Evolutionary conservation across 345 rosid species (phyloP), one percentile per base, ranked within the genome.

Genomic region (Salix dunnii): DNA sequence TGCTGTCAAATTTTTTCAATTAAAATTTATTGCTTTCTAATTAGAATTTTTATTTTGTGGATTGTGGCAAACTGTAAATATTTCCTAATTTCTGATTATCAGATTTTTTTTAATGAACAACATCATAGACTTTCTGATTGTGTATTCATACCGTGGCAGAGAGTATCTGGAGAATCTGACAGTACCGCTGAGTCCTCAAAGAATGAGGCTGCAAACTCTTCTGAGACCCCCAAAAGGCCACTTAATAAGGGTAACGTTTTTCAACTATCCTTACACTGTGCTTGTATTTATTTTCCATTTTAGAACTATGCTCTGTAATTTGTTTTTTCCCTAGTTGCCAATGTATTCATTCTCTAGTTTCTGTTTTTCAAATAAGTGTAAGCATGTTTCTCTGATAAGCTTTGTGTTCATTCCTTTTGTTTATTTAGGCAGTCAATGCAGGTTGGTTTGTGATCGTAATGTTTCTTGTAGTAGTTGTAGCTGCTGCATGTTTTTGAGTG

Each of bases 211-310:
- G 84, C 71, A 69, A 92, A 84, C 70, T 74, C 87, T 74, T 87
- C 91, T 74, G 88, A 86, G 79, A 88, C 77, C 82, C 67, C 85
- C 71, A 86, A 84, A 82, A 86, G 78, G 58, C 92, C 87, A 5
- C 88, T 93, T 60, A 89, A 81, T 82, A 94, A 88, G 89, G 99
- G 99, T 91, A 82, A 80, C 67, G 27, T 80, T 28, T 77, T 36
- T 28, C 17, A 9, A 73, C 61, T 33, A 36, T 1, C 67, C 42
- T 65, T 48, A 1, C 25, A 55, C 17, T 31, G 23, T 42, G 43
- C 42, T 38, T 31, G 31, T 23, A 36, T 60, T 35, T 42, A 14
- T 77, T 23, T 40, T 53, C 68, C 4, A 2, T 53, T n/a, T 28
- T 25, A 5, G 20, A 71, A 35, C 74, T 51, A 28, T 27, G 70